Conservation (phyloP, 139 green algal species). For the Coccomyxa sp. region DNA sequence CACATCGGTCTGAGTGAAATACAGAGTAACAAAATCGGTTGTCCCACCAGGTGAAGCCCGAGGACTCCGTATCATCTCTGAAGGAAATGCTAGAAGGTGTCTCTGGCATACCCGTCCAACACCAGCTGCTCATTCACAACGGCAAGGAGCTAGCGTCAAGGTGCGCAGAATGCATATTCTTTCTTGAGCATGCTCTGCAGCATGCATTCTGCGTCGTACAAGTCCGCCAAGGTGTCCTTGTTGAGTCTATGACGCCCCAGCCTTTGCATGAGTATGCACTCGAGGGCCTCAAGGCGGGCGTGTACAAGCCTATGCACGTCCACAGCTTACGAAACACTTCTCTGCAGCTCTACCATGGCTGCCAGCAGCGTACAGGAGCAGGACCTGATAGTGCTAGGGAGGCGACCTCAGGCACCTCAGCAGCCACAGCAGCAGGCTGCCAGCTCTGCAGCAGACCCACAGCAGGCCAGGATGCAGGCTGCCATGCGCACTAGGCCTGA, state of each 20-base stretch:
- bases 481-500: not conserved
- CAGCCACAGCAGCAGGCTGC: not conserved
- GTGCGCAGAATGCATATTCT: conserved; percentile 6
- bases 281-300: not conserved
- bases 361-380: conserved; percentile 38
- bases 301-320: not conserved
- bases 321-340: not conserved
- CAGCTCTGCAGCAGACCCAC: not conserved
- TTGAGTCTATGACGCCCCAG: not conserved
- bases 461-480: not conserved
- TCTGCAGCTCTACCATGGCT: conserved; percentile 33
- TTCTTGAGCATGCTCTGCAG: not conserved
- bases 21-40: not conserved
- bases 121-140: conserved; percentile 59
- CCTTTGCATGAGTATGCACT: not conserved
- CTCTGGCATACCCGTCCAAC: conserved; percentile 35
- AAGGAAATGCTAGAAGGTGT: conserved; percentile 74
- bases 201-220: not conserved
- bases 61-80: conserved; percentile 50
- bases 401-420: not conserved
- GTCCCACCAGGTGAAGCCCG: not conserved
- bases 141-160: conserved; percentile 29
- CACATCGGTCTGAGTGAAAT: not conserved
- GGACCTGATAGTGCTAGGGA: conserved; percentile 57
- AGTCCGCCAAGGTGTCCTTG: not conserved